Evolutionary conservation across 2,329 filamentous ascomycete species (phyloP), one percentile per base, ranked within the genome.

Genomic region (Elsinoe perseae): DNA sequence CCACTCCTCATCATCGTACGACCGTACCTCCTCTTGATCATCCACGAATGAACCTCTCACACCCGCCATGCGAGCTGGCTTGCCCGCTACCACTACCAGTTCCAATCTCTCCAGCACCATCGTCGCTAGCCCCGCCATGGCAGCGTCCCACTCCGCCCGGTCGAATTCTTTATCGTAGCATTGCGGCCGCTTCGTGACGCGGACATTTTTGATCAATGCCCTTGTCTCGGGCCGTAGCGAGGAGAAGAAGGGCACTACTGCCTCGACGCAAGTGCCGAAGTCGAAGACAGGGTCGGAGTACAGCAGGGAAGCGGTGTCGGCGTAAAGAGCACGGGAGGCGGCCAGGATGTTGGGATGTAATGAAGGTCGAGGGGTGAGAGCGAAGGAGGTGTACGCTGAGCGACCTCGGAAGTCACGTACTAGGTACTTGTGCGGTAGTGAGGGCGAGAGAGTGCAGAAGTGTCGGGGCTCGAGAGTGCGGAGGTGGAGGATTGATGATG

Each of bases 251-350:
- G 81, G 80, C 1, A 77, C 73, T 4, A 82, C 74, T 14, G 81
- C 80, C 66, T 85, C 82, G 60, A 85, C 72, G 66, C 81, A 74
- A 48, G 74, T 73, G 59, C 77, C 78, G 65, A 85, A 85, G 62
- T 79, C 76, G 65, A 85, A 84, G 0, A 71, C 71, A 64, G 83
- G 79, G 56, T 66, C 70, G 6, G 71, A 72, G 66, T 85, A 85
- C 2, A 85, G 70, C 14, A 80, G 65, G 57, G 77, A 73, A 3
- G 77, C 70, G n/a, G 78, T 77, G 65, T 85, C 82, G 58, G 73
- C 70, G 65, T 83, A 73, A 52, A 83, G 70, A 55, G 52, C 10
- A 4, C 72, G 72, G 38, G 71, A 70, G 58, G 65, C 68, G 2
- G 62, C 60, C 18, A 64, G 58, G 25, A 71, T 43, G 36, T 18